Evolutionary conservation across 345 rosid species (phyloP).

Genomic region (Citrus inodora): DNA sequence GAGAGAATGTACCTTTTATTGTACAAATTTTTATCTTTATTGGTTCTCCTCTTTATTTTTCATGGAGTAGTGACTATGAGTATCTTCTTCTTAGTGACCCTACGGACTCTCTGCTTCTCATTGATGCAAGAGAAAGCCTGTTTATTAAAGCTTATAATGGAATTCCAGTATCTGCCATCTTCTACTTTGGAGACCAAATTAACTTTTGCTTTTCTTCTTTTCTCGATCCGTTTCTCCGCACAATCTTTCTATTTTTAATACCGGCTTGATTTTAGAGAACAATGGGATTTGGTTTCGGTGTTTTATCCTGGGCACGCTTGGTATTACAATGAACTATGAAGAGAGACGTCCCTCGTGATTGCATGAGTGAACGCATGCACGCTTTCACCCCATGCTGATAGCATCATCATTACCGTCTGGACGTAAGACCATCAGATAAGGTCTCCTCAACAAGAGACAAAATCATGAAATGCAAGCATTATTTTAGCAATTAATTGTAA

Average conservation of each 20-base stretch:
- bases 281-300: background rate
- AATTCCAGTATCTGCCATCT: background rate
- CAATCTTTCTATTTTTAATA: background rate
- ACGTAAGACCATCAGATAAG: background rate
- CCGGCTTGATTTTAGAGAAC: background rate
- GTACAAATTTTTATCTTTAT: background rate
- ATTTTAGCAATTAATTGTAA: background rate
- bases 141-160: slow-evolving; percentile 4
- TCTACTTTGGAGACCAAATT: slow-evolving; percentile 15
- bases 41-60: background rate
- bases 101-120: slow-evolving; percentile 21
- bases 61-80: background rate
- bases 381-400: slow-evolving; percentile 44
- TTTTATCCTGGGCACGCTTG: background rate
- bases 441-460: background rate
- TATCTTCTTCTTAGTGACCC: slow-evolving; percentile 12
- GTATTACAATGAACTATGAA: background rate
- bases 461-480: slow-evolving; percentile 6
- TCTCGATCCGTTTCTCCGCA: background rate
- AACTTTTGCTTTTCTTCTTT: slow-evolving; percentile 16
- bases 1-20: background rate
- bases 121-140: slow-evolving; percentile 32
- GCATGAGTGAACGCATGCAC: slow-evolving; percentile 30
- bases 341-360: background rate
- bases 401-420: slow-evolving; percentile 26